Evolutionary conservation across 2,329 filamentous ascomycete genomes (phyloP).

Genomic region (Fusarium sp.): DNA sequence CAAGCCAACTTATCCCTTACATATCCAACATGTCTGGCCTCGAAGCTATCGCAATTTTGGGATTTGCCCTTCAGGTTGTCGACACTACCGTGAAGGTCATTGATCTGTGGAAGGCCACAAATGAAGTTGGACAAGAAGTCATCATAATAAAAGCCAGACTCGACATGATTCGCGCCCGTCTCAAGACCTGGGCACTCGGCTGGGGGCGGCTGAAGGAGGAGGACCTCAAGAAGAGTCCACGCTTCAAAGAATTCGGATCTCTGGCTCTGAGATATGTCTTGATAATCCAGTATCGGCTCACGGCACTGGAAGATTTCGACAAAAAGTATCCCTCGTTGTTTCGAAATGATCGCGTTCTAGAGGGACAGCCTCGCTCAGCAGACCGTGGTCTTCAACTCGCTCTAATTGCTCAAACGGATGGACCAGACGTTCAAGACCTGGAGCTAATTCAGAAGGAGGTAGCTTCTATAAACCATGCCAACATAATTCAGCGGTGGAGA

Average conservation of each 20-base stretch:
- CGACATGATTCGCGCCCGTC: not conserved
- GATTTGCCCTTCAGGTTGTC: not conserved
- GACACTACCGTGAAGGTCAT: not conserved
- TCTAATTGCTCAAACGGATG: not conserved
- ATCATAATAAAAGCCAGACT: not conserved
- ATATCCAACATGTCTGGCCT: not conserved
- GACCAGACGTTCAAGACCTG: rapidly evolving
- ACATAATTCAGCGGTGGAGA: not conserved
- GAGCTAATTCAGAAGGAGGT: not conserved
- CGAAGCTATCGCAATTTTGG: not conserved
- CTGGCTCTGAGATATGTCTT: not conserved
- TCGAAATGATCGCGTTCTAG: not conserved
- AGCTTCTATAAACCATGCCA: not conserved
- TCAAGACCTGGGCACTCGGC: not conserved
- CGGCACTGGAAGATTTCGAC: not conserved
- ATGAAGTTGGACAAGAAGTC: not conserved
- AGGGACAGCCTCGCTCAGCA: rapidly evolving
- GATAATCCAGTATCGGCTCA: not conserved
- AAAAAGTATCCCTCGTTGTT: not conserved
- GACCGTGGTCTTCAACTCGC: not conserved
- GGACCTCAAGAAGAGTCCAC: not conserved
- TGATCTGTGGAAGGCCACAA: not conserved
- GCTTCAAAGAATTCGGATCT: not conserved
- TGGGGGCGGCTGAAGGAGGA: not conserved
- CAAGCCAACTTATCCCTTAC: not conserved